phyloP scores from a whole-genome alignment of 345 rosid species.

The Dipteronia dyeriana region DNA sequence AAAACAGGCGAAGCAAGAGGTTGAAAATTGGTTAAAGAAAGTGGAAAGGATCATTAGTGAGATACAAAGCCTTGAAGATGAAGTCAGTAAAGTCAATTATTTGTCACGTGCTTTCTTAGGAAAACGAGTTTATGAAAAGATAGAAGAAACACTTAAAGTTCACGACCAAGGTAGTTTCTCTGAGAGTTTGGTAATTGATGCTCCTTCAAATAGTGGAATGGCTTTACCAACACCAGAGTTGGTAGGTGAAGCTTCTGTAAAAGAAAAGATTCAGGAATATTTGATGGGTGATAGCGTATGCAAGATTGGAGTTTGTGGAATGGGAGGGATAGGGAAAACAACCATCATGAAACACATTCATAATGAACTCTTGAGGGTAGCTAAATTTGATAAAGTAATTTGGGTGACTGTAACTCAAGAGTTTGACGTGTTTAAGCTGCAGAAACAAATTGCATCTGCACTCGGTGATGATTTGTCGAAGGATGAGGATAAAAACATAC shows the following conservation, averaged over 20 bases:
- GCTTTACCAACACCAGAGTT: not conserved
- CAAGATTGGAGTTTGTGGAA: constrained; percentile 22
- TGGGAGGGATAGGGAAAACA: constrained; percentile 25
- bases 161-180: not conserved
- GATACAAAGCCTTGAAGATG: not conserved
- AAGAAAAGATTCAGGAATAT: not conserved
- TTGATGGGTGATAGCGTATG: constrained; percentile 4
- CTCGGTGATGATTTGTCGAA: not conserved
- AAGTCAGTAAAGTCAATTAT: not conserved
- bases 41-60: not conserved
- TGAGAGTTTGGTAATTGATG: not conserved
- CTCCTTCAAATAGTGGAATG: not conserved
- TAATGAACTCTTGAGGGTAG: not conserved
- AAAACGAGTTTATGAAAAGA: too few relatives aligned
- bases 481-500: not conserved
- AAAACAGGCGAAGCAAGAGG: not conserved
- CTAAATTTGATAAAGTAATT: not conserved
- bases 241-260: not conserved
- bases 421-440: constrained; percentile 6
- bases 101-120: too few relatives aligned
- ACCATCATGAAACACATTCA: constrained; percentile 5
- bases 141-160: not conserved
- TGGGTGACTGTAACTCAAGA: constrained; percentile 26
- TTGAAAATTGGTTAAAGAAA: not conserved
- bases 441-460: constrained; percentile 10